These are phyloP conservation scores for Colletotrichum sp. DNA, from an alignment of 2,329 filamentous ascomycete species.

Conservation along the genomic window DNA sequence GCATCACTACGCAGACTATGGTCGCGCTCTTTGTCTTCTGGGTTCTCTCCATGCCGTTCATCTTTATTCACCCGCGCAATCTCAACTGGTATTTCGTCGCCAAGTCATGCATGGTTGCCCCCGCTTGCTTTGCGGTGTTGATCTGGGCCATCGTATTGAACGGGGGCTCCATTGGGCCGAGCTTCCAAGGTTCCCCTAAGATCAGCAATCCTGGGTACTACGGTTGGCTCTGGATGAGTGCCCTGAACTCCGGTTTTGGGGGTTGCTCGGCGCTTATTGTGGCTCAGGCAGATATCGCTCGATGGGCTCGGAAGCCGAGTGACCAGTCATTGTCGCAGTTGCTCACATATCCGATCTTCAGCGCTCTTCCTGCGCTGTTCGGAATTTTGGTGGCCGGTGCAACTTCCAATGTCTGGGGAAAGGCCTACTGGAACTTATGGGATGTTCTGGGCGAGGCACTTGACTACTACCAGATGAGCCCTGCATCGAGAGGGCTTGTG, in stretches of 20 bases:
- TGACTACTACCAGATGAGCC: constrained; percentile 34
- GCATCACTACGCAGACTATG: constrained; percentile 29
- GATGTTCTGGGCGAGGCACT: constrained; percentile 41
- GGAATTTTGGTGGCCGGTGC: not conserved
- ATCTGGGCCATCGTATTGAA: constrained; percentile 26
- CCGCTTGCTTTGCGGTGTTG: constrained; percentile 27
- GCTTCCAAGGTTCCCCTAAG: not conserved
- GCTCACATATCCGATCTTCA: not conserved
- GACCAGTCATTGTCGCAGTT: not conserved
- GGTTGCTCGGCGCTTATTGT: not conserved
- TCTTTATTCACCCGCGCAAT: constrained; percentile 30
- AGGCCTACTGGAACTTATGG: constrained; percentile 37
- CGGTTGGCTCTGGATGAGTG: not conserved
- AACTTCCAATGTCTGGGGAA: not conserved
- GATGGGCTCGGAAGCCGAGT: not conserved
- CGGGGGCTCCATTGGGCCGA: not conserved
- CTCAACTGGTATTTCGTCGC: constrained; percentile 27
- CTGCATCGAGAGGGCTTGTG: constrained; percentile 36
- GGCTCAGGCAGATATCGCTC: not conserved
- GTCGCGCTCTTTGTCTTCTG: constrained; percentile 29
- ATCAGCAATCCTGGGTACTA: not conserved
- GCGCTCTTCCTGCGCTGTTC: not conserved
- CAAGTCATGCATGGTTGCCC: constrained; percentile 27
- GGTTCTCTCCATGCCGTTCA: constrained; percentile 27
- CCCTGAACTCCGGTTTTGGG: not conserved